Conservation (phyloP, 768 basidiomycete species). For the Russula sp. region DNA sequence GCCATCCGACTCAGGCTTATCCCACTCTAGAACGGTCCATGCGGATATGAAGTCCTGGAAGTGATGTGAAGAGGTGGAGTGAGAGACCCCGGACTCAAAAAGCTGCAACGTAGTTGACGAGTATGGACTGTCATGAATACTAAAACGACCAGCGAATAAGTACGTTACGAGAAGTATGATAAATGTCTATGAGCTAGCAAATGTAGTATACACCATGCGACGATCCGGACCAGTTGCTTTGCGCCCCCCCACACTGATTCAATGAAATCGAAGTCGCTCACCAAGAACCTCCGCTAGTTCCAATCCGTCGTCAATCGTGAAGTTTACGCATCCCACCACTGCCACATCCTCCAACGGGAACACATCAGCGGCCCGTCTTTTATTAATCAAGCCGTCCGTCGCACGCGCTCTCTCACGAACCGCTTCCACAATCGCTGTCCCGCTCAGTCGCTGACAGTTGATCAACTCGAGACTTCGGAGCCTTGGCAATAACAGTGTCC, state of each 20-base stretch:
- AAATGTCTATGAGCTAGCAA: neutral
- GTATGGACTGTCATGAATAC: neutral
- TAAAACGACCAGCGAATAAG: neutral
- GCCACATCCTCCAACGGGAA: slow-evolving; percentile 28
- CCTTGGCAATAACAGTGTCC: slow-evolving; percentile 46
- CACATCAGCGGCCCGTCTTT: slow-evolving; percentile 20
- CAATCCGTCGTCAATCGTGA: slow-evolving; percentile 26
- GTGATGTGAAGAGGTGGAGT: neutral
- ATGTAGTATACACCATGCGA: neutral
- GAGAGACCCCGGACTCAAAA: neutral
- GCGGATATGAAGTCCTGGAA: neutral
- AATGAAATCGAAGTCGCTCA: slow-evolving; percentile 21
- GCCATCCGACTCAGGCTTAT: neutral
- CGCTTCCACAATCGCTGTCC: slow-evolving; percentile 49
- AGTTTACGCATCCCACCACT: slow-evolving; percentile 30
- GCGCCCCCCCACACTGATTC: neutral
- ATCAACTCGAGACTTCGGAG: slow-evolving; percentile 48
- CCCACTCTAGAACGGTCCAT: neutral
- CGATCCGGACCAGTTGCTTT: neutral
- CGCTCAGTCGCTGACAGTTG: slow-evolving; percentile 59
- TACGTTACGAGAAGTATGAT: neutral
- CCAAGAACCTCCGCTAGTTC: slow-evolving; percentile 29
- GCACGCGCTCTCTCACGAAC: slow-evolving; percentile 43
- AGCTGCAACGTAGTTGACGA: neutral
- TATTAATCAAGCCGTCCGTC: slow-evolving; percentile 30